A percentile compares a stretch with the other conserved stretches of the same genome.
phyloP scores from a whole-genome alignment of 1,284 basidiomycete genomes.

The Inonotus obliquus region DNA sequence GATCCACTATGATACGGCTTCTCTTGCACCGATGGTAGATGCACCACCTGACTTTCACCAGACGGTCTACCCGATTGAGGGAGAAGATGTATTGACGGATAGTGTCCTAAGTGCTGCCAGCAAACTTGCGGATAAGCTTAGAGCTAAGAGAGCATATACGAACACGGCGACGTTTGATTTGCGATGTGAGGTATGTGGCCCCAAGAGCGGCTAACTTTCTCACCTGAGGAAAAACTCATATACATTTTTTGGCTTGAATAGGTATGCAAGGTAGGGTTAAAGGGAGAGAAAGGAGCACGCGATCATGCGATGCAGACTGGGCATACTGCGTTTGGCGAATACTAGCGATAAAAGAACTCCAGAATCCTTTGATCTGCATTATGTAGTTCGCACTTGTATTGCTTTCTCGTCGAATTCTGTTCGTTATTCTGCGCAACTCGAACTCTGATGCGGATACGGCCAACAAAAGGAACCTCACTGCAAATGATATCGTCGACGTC shows the following conservation, averaged over 20 bases:
- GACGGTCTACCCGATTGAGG: slow-evolving; percentile 68
- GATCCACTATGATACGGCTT: slow-evolving; percentile 90
- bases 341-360: slow-evolving; percentile 36
- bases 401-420: too few relatives aligned
- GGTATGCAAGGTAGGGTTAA: slow-evolving; percentile 75
- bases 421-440: too few relatives aligned
- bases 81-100: slow-evolving; percentile 39
- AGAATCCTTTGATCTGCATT: neutral
- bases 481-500: too few relatives aligned
- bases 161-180: slow-evolving; percentile 90
- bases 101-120: slow-evolving; percentile 61
- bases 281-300: slow-evolving; percentile 89
- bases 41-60: slow-evolving; percentile 85
- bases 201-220: neutral
- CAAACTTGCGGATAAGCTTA: slow-evolving; percentile 67
- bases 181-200: slow-evolving; percentile 62
- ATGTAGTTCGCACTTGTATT: neutral
- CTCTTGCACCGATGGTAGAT: slow-evolving; percentile 70
- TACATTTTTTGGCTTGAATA: slow-evolving; percentile 25
- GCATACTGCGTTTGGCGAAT: slow-evolving; percentile 87
- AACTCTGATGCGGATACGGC: too few relatives aligned
- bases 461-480: too few relatives aligned
- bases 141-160: slow-evolving; percentile 77
- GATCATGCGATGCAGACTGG: slow-evolving; percentile 84
- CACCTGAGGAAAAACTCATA: neutral